These are phyloP conservation scores for Claviceps sp. DNA, from an alignment of 2,329 filamentous ascomycete genomes.

Conservation along the genomic window DNA sequence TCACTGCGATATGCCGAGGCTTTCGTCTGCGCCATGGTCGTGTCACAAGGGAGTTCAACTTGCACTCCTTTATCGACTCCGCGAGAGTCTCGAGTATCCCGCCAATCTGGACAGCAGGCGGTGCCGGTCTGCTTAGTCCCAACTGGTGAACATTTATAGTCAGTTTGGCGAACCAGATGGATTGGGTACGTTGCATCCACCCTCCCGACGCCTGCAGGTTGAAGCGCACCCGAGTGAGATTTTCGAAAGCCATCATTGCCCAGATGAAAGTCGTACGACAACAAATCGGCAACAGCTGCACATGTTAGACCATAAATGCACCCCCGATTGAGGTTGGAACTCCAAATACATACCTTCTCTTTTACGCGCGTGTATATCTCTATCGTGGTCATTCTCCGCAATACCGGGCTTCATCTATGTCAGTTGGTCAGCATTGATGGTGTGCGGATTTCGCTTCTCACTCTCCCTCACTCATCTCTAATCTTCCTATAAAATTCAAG, in stretches of 20 bases:
- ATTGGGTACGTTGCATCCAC: no score
- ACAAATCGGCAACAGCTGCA: slow-evolving; percentile 1
- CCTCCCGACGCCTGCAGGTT: neutral
- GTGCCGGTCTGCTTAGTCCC: neutral
- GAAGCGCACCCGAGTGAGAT: neutral
- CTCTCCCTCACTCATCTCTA: no score
- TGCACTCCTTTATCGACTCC: neutral
- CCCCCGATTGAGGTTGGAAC: neutral
- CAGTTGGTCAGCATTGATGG: neutral
- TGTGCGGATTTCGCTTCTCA: neutral
- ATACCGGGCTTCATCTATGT: slow-evolving; percentile 3
- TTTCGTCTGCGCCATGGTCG: neutral
- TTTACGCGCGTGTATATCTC: neutral
- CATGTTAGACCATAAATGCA: neutral
- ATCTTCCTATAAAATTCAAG: neutral
- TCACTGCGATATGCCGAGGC: neutral
- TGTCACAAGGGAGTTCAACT: neutral
- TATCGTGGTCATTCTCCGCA: neutral
- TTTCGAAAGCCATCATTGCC: neutral
- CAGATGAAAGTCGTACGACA: slow-evolving; percentile 4
- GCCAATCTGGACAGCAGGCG: neutral
- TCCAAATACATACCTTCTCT: neutral
- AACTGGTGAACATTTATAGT: no score
- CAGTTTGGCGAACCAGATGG: no score
- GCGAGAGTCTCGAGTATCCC: neutral